These are phyloP conservation scores for Ambispora gerdemannii DNA, from an alignment of 192 early-diverging fungal species.

Conservation along the genomic window DNA sequence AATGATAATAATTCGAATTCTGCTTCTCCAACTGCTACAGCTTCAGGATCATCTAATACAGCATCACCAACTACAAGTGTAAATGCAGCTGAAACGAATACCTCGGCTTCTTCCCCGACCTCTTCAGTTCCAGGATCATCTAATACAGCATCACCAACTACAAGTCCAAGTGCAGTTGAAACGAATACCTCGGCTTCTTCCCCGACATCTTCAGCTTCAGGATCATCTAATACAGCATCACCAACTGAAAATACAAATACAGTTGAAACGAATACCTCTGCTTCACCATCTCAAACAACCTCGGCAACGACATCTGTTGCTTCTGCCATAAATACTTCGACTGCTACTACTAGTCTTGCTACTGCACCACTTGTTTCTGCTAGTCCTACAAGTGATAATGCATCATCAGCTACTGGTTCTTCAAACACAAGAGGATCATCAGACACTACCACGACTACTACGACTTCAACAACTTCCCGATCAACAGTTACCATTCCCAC, in stretches of 20 bases:
- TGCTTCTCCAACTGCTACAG: not conserved
- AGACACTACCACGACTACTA: not conserved
- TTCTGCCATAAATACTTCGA: not conserved
- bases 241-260: not conserved
- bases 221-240: not conserved
- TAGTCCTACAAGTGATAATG: not conserved
- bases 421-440: not conserved
- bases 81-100: not conserved
- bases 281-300: not conserved
- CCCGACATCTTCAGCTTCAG: not conserved
- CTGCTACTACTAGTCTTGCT: not conserved
- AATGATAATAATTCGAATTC: not conserved
- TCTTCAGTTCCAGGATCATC: no score
- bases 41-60: not conserved
- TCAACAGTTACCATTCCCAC: no score
- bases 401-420: not conserved
- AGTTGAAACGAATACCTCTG: not conserved
- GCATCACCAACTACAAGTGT: not conserved
- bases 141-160: not conserved
- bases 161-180: not conserved
- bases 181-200: not conserved
- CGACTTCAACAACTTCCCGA: no score
- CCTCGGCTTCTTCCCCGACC: no score
- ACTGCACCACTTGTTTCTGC: not conserved
- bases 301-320: not conserved